A percentile compares a stretch with the other conserved stretches of the same genome.
These are phyloP conservation scores for Peterozyma xylosa DNA, from an alignment of 805 yeast species.

Conservation along the genomic window DNA sequence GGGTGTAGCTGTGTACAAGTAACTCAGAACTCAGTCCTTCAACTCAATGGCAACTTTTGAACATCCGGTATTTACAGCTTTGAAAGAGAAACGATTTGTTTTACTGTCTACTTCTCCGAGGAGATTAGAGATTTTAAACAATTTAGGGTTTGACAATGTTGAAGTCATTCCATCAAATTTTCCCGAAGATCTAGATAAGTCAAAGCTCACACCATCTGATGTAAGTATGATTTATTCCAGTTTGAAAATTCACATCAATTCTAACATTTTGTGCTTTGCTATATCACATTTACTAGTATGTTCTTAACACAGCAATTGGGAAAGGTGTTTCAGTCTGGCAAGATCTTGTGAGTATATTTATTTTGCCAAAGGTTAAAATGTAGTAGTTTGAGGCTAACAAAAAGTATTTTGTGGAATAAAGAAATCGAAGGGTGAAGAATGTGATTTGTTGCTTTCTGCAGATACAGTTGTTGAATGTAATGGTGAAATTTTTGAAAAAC, in stretches of 20 bases:
- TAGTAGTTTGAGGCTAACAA: background rate
- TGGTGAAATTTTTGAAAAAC: slow-evolving; percentile 72
- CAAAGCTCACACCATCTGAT: slow-evolving; percentile 34
- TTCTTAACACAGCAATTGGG: slow-evolving; percentile 55
- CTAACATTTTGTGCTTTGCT: background rate
- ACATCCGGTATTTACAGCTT: slow-evolving; percentile 23
- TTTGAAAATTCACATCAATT: slow-evolving; percentile 8
- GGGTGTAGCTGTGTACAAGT: too few species aligned
- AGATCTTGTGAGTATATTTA: slow-evolving; percentile 19
- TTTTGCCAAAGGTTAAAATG: slow-evolving; percentile 12
- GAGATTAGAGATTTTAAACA: slow-evolving; percentile 60
- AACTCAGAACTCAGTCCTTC: too few species aligned
- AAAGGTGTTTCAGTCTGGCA: slow-evolving; percentile 61
- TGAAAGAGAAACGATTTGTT: slow-evolving; percentile 29
- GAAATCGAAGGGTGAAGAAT: slow-evolving; percentile 5
- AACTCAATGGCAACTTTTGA: slow-evolving; percentile 15
- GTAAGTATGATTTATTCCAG: slow-evolving; percentile 16
- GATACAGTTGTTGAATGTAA: slow-evolving; percentile 70
- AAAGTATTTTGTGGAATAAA: background rate
- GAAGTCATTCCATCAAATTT: slow-evolving; percentile 57
- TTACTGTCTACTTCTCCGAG: slow-evolving; percentile 86
- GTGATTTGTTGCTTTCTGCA: slow-evolving; percentile 45
- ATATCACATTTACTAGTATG: slow-evolving; percentile 36
- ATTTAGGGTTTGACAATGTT: slow-evolving; percentile 42
- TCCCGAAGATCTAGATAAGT: slow-evolving; percentile 67